Evolutionary conservation across 2,329 filamentous ascomycete species (phyloP).

Genomic region (Hypoxylon rubiginosum): DNA sequence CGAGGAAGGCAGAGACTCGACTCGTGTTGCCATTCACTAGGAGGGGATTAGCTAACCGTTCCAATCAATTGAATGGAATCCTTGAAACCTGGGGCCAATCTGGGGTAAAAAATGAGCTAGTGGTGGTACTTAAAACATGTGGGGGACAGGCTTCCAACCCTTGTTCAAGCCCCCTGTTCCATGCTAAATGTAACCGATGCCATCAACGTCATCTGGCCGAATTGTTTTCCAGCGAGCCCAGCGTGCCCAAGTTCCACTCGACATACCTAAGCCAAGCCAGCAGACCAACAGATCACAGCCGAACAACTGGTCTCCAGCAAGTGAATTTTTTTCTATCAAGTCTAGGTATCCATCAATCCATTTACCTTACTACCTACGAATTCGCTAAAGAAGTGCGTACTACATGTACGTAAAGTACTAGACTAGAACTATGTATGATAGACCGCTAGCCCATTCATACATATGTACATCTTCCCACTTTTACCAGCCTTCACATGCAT

Average conservation of each 20-base stretch:
- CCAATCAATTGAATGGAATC: slow-evolving; percentile 20
- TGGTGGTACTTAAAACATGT: slow-evolving; percentile 18
- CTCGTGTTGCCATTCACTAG: background rate
- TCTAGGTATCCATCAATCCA: background rate
- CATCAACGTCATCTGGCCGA: slow-evolving; percentile 37
- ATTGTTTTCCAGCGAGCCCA: slow-evolving; percentile 16
- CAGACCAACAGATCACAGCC: background rate
- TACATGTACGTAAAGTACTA: background rate
- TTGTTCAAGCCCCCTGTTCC: slow-evolving; percentile 5
- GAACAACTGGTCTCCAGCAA: slow-evolving; percentile 12
- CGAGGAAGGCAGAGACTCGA: slow-evolving; percentile 2
- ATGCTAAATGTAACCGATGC: background rate
- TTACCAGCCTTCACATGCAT: background rate
- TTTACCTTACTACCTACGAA: background rate
- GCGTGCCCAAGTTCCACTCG: background rate
- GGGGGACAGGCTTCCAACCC: slow-evolving; percentile 17
- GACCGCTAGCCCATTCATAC: too few species aligned
- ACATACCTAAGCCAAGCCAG: slow-evolving; percentile 18
- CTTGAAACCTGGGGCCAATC: slow-evolving; percentile 37
- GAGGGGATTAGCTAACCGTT: slow-evolving; percentile 15
- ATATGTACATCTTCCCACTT: slow-evolving; percentile 5
- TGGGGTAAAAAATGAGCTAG: slow-evolving; percentile 29
- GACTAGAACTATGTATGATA: too few species aligned
- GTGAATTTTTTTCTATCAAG: slow-evolving; percentile 7
- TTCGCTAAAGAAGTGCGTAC: background rate